Percentiles rank a stretch among this genome's conserved stretches.
phyloP scores from a whole-genome alignment of 257 asterid species.

The Ophiorrhiza pumila region DNA sequence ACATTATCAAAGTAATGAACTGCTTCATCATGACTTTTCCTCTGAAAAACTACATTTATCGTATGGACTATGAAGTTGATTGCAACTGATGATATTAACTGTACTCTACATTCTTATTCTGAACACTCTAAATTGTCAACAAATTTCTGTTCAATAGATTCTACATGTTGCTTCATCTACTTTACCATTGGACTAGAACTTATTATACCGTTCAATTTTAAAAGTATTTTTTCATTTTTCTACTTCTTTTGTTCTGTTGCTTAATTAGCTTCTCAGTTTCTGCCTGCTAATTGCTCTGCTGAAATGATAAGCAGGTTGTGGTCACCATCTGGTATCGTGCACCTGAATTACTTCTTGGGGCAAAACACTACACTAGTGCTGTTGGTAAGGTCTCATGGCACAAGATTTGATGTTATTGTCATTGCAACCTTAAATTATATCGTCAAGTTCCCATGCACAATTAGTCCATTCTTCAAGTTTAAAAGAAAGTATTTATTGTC shows the following conservation, averaged over 20 bases:
- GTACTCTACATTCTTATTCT: neutral
- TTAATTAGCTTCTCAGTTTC: neutral
- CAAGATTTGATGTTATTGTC: slow-evolving; percentile 14
- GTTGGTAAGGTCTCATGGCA: slow-evolving; percentile 60
- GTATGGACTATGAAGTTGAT: neutral
- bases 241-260: neutral
- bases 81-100: neutral
- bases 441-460: neutral
- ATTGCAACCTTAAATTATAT: slow-evolving; percentile 12
- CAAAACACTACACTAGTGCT: slow-evolving; percentile 96
- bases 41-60: neutral
- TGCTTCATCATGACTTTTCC: neutral
- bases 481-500: slow-evolving; percentile 18
- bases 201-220: neutral
- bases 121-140: neutral
- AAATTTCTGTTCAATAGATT: neutral
- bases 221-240: neutral
- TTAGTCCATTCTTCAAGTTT: neutral
- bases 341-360: slow-evolving; percentile 96
- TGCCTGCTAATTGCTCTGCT: neutral
- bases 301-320: slow-evolving; percentile 63
- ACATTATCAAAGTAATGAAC: neutral
- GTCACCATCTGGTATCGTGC: slow-evolving; percentile 99
- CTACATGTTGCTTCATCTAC: neutral
- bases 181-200: neutral